Evolutionary conservation across 129 eudicot species (phyloP).

Genomic region (Erigeron canadensis): DNA sequence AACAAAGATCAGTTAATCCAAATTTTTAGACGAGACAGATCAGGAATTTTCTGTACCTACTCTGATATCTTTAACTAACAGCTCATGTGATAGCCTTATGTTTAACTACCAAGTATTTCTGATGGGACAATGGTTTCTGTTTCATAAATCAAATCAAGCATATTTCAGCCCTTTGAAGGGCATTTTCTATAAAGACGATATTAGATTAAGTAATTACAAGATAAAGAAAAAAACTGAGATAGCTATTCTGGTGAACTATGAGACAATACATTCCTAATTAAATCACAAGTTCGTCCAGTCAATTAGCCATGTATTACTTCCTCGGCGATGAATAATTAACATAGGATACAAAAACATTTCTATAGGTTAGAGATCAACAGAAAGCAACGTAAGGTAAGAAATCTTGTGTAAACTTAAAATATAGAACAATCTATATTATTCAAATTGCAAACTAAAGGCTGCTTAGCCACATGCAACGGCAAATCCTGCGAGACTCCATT

Average conservation of each 20-base stretch:
- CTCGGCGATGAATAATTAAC: neutral
- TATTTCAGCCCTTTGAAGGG: no score
- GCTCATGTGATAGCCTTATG: no score
- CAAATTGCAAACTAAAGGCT: neutral
- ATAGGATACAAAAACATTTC: neutral
- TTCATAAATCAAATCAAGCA: neutral
- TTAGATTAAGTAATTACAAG: neutral
- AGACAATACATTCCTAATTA: neutral
- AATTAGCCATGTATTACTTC: neutral
- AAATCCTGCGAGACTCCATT: neutral
- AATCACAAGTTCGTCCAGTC: slow-evolving; percentile 10
- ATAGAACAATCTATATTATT: neutral
- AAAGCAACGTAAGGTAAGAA: neutral
- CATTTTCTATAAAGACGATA: neutral
- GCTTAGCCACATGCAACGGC: neutral
- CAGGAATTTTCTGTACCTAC: neutral
- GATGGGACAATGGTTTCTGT: neutral
- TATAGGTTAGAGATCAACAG: neutral
- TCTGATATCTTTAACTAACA: neutral
- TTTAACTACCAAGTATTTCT: neutral
- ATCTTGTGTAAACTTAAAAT: neutral
- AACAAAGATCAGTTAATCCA: neutral
- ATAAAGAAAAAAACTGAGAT: neutral
- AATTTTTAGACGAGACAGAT: neutral
- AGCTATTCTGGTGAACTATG: neutral